These are phyloP conservation scores for Casuarina cunninghamiana DNA, from an alignment of 306 rosid genomes.

Conservation along the genomic window DNA sequence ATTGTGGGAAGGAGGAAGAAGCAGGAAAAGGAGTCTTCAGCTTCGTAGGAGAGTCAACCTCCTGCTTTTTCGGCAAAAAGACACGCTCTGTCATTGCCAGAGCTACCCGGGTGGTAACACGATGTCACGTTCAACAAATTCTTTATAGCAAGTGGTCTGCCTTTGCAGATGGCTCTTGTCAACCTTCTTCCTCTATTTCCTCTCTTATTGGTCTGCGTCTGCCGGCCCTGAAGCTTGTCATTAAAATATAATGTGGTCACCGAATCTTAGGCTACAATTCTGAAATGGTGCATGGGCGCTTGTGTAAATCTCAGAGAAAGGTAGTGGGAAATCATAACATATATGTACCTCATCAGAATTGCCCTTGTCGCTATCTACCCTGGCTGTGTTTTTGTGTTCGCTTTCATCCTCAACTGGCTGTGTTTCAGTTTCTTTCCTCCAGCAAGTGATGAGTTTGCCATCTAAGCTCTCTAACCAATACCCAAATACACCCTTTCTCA, in stretches of 20 bases:
- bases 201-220: conserved; percentile 36
- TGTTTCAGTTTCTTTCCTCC: neutral
- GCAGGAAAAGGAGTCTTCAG: conserved; percentile 20
- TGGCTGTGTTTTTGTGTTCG: conserved; percentile 32
- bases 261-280: neutral
- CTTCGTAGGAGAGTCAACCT: conserved; percentile 27
- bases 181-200: conserved; percentile 37
- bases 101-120: conserved; percentile 48
- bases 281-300: neutral
- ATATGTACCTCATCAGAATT: conserved; percentile 19
- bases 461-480: too few relatives aligned
- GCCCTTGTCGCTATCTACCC: conserved; percentile 27
- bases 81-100: conserved; percentile 38
- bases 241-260: neutral
- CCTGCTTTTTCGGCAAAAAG: conserved; percentile 37
- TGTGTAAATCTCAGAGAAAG: neutral
- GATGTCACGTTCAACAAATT: conserved; percentile 50
- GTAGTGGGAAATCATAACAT: neutral
- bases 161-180: conserved; percentile 25
- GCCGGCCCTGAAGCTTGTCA: conserved; percentile 24
- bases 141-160: conserved; percentile 41
- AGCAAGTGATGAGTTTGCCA: too few relatives aligned
- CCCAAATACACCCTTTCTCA: too few relatives aligned
- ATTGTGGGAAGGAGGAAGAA: neutral
- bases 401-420: conserved; percentile 34